Conservation (phyloP, 2,329 filamentous ascomycete species). For the Aureobasidium leucospermi region DNA sequence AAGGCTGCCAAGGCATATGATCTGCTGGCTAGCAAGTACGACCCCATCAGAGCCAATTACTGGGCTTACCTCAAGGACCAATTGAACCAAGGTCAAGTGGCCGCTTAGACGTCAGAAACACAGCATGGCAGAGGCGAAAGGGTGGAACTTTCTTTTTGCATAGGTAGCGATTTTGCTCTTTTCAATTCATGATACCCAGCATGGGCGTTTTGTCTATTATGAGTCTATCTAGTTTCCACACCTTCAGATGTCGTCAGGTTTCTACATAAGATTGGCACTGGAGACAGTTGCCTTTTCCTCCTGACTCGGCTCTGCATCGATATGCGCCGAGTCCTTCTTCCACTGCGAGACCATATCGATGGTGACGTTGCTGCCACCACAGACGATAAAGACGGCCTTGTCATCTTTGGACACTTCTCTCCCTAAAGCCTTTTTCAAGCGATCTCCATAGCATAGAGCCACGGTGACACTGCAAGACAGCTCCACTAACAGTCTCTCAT, state of each 20-base stretch:
- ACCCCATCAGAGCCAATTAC: slow-evolving; percentile 84
- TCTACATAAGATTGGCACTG: no score
- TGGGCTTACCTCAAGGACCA: slow-evolving; percentile 69
- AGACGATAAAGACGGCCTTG: slow-evolving; percentile 78
- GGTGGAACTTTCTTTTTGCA: not conserved
- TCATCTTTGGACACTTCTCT: slow-evolving; percentile 57
- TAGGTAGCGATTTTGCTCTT: not conserved
- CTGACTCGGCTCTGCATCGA: slow-evolving; percentile 17
- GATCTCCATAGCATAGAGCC: slow-evolving; percentile 58
- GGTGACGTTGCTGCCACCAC: slow-evolving; percentile 55
- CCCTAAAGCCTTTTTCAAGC: slow-evolving; percentile 52
- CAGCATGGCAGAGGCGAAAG: no score
- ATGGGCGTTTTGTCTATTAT: not conserved
- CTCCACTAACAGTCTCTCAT: slow-evolving; percentile 76
- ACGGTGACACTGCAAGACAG: slow-evolving; percentile 76
- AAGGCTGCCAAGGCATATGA: slow-evolving; percentile 64
- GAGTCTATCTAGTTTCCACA: not conserved
- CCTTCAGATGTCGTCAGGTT: not conserved
- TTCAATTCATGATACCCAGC: slow-evolving; percentile 11
- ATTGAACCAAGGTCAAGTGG: slow-evolving; percentile 25
- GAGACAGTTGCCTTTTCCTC: not conserved
- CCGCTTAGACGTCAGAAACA: not conserved
- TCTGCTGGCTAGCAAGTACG: slow-evolving; percentile 75
- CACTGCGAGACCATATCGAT: slow-evolving; percentile 45
- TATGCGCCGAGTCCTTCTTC: slow-evolving; percentile 32